phyloP scores from a whole-genome alignment of 2,329 filamentous ascomycete genomes.

The Trichophyton rubrum region DNA sequence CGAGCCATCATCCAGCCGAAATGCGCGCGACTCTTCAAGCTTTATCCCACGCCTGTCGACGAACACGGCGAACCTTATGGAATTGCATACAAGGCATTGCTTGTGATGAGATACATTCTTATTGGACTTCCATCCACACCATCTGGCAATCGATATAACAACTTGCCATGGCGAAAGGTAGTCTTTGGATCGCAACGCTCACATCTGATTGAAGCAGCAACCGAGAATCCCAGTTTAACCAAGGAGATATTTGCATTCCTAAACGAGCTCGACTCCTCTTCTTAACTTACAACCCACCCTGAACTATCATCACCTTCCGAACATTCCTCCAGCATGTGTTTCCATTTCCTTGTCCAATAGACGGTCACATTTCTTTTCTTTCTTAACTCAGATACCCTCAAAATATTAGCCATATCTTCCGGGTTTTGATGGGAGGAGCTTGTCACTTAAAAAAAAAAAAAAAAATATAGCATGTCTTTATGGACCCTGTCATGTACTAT shows the following conservation, averaged over 20 bases:
- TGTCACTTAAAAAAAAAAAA: background rate
- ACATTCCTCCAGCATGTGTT: background rate
- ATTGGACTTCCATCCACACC: constrained; percentile 14
- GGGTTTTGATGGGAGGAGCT: background rate
- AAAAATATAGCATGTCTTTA: background rate
- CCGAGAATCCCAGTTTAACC: constrained; percentile 31
- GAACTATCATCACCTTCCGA: background rate
- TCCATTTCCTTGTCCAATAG: background rate
- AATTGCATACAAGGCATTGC: constrained; percentile 35
- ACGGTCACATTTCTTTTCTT: background rate
- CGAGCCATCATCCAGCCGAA: constrained; percentile 29
- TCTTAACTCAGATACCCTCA: background rate
- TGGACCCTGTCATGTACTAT: background rate
- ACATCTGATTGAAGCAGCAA: constrained; percentile 29
- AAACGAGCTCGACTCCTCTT: constrained; percentile 22
- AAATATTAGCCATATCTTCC: background rate
- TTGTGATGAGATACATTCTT: constrained; percentile 37
- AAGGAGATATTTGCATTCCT: constrained; percentile 33
- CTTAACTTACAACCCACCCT: background rate
- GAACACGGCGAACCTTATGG: constrained; percentile 33
- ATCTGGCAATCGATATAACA: constrained; percentile 18
- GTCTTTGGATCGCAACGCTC: constrained; percentile 29
- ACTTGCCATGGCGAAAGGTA: constrained; percentile 29
- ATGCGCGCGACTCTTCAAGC: constrained; percentile 29
- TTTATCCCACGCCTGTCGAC: constrained; percentile 32